A percentile compares a stretch with the other conserved stretches of the same genome.
phyloP scores from a whole-genome alignment of 2,329 filamentous ascomycete genomes.

The Neonectria faginata region DNA sequence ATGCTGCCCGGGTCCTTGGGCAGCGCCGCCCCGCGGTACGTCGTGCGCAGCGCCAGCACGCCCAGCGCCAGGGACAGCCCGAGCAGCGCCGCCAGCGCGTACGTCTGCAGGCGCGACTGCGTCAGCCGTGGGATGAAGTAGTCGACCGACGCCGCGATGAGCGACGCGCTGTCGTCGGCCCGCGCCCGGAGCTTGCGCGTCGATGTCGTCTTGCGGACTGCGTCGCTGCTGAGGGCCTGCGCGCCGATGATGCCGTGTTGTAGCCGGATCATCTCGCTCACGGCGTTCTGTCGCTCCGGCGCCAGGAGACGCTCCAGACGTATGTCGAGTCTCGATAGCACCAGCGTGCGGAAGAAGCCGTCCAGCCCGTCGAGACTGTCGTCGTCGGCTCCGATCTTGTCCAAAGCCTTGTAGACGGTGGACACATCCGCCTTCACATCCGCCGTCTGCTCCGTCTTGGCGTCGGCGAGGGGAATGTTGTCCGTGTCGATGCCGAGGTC shows the following conservation, averaged over 20 bases:
- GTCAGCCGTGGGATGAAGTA: constrained; percentile 39
- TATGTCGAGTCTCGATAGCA: constrained; percentile 40
- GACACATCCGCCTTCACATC: constrained; percentile 33
- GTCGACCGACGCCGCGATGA: constrained; percentile 37
- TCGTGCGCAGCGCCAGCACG: constrained; percentile 42
- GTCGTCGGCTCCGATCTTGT: constrained; percentile 31
- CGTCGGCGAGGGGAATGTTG: constrained; percentile 38
- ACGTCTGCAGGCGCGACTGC: constrained; percentile 40
- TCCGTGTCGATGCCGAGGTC: constrained; percentile 38
- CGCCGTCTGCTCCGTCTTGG: constrained; percentile 29
- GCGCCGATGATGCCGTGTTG: constrained; percentile 45
- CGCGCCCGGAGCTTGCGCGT: constrained; percentile 30
- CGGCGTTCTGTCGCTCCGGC: constrained; percentile 39
- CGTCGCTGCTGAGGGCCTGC: constrained; percentile 40
- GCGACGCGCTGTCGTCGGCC: constrained; percentile 12
- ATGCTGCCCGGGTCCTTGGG: constrained; percentile 47
- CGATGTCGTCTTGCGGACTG: constrained; percentile 26
- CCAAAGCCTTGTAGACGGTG: constrained; percentile 37
- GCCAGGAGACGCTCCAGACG: constrained; percentile 38
- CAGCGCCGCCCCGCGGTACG: constrained; percentile 33
- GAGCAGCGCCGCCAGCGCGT: constrained; percentile 39
- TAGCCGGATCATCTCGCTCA: constrained; percentile 37
- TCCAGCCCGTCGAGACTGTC: constrained; percentile 40
- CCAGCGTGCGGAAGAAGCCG: constrained; percentile 44
- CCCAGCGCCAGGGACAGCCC: constrained; percentile 37